Evolutionary conservation across 2,329 filamentous ascomycete genomes (phyloP).

Genomic region (Aspergillus versicolor): DNA sequence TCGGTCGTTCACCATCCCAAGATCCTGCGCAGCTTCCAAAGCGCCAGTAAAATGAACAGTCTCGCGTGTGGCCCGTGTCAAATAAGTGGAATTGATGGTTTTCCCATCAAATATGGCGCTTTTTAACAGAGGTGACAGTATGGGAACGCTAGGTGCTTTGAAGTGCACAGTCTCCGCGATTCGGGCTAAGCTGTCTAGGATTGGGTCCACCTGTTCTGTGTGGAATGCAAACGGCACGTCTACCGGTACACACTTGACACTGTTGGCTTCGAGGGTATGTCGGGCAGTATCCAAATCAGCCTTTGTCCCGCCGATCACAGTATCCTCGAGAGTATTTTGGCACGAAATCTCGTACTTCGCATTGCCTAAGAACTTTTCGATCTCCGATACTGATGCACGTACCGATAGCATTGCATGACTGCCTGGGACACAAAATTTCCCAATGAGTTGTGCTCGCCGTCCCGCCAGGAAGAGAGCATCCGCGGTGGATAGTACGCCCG

Average conservation of each 20-base stretch:
- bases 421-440: slow-evolving; percentile 63
- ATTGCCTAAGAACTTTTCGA: slow-evolving; percentile 39
- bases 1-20: slow-evolving; percentile 54
- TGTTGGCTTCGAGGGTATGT: slow-evolving; percentile 51
- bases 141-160: slow-evolving; percentile 29
- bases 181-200: slow-evolving; percentile 12
- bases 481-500: slow-evolving; percentile 32
- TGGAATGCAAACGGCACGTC: slow-evolving; percentile 63
- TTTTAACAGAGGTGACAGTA: slow-evolving; percentile 69
- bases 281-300: slow-evolving; percentile 58
- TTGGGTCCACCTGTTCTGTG: slow-evolving; percentile 20
- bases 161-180: slow-evolving; percentile 6
- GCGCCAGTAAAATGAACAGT: slow-evolving; percentile 68
- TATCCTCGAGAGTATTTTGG: slow-evolving; percentile 73
- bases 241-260: slow-evolving; percentile 62
- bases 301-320: slow-evolving; percentile 64
- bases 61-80: slow-evolving; percentile 64
- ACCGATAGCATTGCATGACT: slow-evolving; percentile 70
- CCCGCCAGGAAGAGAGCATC: slow-evolving; percentile 65
- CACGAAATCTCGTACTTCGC: slow-evolving; percentile 59
- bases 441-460: slow-evolving; percentile 64
- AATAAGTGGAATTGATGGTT: slow-evolving; percentile 61
- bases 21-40: slow-evolving; percentile 58
- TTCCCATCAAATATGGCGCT: slow-evolving; percentile 56
- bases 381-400: slow-evolving; percentile 34